Evolutionary conservation across 106 monocot genomes (phyloP), one percentile per base, ranked within the genome.

Genomic region (Iris macrosiphon): DNA sequence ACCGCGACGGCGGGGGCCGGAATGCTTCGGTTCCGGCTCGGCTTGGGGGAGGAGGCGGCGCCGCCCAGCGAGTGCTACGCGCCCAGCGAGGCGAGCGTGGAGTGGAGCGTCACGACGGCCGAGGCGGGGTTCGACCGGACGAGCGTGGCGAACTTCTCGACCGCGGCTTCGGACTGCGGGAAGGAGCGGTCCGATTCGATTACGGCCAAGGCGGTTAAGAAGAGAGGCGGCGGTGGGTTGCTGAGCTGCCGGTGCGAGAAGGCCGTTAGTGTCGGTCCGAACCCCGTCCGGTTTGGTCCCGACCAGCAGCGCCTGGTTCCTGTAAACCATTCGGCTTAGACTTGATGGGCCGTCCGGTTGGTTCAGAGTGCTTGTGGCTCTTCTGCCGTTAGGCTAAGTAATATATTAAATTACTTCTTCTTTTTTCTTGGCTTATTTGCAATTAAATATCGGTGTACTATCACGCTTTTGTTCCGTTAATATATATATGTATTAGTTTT

Each of bases 31-130:
- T 19, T 54, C 8, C 54, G 31, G 8, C 54, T 31, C n/a, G 35
- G 54, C 54, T 20, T 34, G 7, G 54, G 35, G 16, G 54, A 54
- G 54, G 54, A 54, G 44, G 44, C 7, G 37, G 37, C 37, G 37
- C 8, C 37, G 37, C 65, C 72, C n/a, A 61, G 73, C 32, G 78
- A 74, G 50, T 77, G 77, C 28, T 65, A 81, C 65, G 42, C 81
- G 7, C 92, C 92, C 25, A 92, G 86, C 63, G 92, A 92, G 67
- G 92, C 58, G 53, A 89, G 87, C 43, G 71, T 88, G 22, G 58
- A 72, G 53, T 88, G 87, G 87, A 88, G 82, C 55, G 82, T 88
- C 55, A 66, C 72, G 3, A 88, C 78, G 13, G 87, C 82, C 4
- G 82, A 88, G 47, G 78, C 68, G 10, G 73, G 67, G 35, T 71